Evolutionary conservation across 805 yeast genomes (phyloP), one percentile per base, ranked within the genome.

Genomic region (Komagataella pastoris): DNA sequence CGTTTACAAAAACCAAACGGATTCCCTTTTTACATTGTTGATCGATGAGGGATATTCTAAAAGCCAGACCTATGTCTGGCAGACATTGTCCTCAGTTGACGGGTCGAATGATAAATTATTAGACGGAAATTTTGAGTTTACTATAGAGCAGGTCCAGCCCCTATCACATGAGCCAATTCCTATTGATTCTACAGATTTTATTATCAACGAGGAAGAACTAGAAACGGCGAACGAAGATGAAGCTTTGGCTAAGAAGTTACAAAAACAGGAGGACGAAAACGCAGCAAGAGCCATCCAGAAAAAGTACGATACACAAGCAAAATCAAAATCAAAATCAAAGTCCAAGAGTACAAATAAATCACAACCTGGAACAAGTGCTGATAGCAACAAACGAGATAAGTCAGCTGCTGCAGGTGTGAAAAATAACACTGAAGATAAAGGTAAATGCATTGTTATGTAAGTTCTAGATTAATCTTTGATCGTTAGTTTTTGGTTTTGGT

Each of bases 101-200:
- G 97, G 97, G 0, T 65, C 71, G 1, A 79, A 79, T n/a, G 95
- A 87, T 59, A 69, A 72, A 24, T 86, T 82, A 58, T 80, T 78
- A 62, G 77, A 79, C 12, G 95, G 93, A 1, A 73, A 70, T 17
- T 87, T 87, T 56, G 62, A 71, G 6, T 82, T 82, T 1, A 55
- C 53, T 55, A 12, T 17, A 49, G 14, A 30, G 12, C 40, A 30
- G 8, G 14, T 30, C 14, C n/a, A 30, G 8, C 40, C 40, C n/a
- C 14, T 30, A 30, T 30, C 40, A 8, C 14, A 30, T 8, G 40
- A 30, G 19, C 49, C n/a, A 21, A 50, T 24, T 8, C 14, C 46
- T 5, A 47, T 55, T 2, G 55, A 54, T 48, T 58, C 56, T 44
- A 24, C 55, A 2, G 62, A 58, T 30, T 58, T 52, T 24, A 36